Base-by-base conservation (phyloP, 1,139 yeast species). In the Torulaspora globosa region DNA sequence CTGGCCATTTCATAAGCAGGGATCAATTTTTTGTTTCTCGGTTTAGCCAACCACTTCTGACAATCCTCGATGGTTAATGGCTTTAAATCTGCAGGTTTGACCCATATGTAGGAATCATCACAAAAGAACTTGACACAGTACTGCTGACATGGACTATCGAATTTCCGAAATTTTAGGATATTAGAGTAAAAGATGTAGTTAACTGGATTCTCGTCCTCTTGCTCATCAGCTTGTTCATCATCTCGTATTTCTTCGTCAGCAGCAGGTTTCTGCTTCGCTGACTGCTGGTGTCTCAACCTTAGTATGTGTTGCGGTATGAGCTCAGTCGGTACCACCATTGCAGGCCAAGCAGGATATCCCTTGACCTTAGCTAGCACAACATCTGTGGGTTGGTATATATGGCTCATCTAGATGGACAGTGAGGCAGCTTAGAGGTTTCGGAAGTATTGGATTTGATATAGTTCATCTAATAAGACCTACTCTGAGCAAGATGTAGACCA, bases 291-390 rank as follows among this genome's bases (percentile, higher is more conserved):
- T 51, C 73, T 76, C 49, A 72, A 73, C 29, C 65, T 61, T 35
- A 67, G 52, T 24, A 84, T 75, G 53, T 75, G 70, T 9, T 69
- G 73, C 0, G 92, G 90, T 9, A 84, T 68, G 5, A 76, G 59
- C 21, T 72, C 70, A 45, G 70, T 74, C 2, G 82, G 83, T n/a
- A 84, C 72, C 2, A 84, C 78, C 78, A 83, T 79, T 3, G 88
- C 87, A 0, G 92, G 92, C 92, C 92, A 84, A 37, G 86, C 81
- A 6, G 90, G 84, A 59, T 80, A 84, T 5, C 90, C 89, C 58
- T 83, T 84, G 27, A 84, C 81, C 61, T 84, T 84, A 5, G 89
- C 88, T 32, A 84, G 70, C 0, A 84, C 89, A 3, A 82, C 66
- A 23, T 63, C 66, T 8, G 66, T 60, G 8, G 67, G 67, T 41